phyloP scores from a whole-genome alignment of 1,139 yeast genomes.

The Suhomyces anneliseae region DNA sequence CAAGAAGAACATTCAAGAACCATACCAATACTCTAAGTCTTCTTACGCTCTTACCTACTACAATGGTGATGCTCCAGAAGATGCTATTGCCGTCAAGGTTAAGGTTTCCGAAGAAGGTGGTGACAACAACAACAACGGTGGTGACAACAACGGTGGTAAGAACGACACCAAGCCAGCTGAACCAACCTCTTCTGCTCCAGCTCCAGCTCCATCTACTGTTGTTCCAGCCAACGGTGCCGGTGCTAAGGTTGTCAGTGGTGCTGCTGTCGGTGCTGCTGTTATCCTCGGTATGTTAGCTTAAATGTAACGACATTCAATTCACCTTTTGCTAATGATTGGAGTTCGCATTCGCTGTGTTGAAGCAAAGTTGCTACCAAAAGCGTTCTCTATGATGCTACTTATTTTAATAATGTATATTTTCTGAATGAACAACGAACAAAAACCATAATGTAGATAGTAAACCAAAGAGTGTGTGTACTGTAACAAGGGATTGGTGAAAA shows the following conservation, averaged over 20 bases:
- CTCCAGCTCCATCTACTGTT: slow-evolving; percentile 23
- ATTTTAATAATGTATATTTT: too few species aligned
- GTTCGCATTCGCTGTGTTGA: background rate
- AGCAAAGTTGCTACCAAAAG: too few species aligned
- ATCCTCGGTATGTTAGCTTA: slow-evolving; percentile 12
- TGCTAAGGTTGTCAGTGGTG: slow-evolving; percentile 14
- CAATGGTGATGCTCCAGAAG: slow-evolving; percentile 15
- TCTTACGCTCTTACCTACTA: slow-evolving; percentile 24
- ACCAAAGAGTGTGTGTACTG: too few species aligned
- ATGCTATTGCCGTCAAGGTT: slow-evolving; percentile 23
- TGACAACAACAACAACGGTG: too few species aligned
- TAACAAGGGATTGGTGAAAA: too few species aligned
- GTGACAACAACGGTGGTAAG: too few species aligned
- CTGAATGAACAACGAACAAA: too few species aligned
- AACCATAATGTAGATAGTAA: too few species aligned
- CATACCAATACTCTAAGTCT: slow-evolving; percentile 37
- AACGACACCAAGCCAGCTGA: too few species aligned
- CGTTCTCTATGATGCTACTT: too few species aligned
- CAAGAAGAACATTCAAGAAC: slow-evolving; percentile 40
- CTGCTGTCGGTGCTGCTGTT: slow-evolving; percentile 15
- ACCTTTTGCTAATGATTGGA: too few species aligned
- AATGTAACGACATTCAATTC: background rate
- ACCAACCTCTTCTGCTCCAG: slow-evolving; percentile 13
- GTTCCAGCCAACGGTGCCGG: slow-evolving; percentile 10
- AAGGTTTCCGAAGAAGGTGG: slow-evolving; percentile 3